Evolutionary conservation across 345 rosid species (phyloP).

Genomic region (Lagerstroemia speciosa): DNA sequence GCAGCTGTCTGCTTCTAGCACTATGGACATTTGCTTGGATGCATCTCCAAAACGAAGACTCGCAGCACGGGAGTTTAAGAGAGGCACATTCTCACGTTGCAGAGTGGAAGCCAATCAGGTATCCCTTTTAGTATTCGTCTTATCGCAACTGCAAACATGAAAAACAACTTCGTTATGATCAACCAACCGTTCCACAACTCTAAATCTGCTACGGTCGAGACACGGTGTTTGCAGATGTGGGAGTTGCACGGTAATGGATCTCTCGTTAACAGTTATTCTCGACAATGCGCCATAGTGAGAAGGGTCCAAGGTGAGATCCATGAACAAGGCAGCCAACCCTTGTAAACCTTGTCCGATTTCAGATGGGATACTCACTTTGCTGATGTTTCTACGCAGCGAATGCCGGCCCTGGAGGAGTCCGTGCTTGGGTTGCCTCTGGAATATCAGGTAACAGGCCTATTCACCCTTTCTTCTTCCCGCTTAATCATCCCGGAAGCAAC

Average conservation of each 20-base stretch:
- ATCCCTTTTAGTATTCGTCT: background rate
- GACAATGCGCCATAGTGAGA: slow-evolving; percentile 69
- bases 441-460: slow-evolving; percentile 33
- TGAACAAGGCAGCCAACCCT: background rate
- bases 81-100: slow-evolving; percentile 60
- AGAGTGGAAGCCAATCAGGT: slow-evolving; percentile 79
- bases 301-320: slow-evolving; percentile 37
- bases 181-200: background rate
- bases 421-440: slow-evolving; percentile 87
- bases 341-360: background rate
- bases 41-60: slow-evolving; percentile 62
- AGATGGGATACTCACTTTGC: background rate
- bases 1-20: slow-evolving; percentile 43
- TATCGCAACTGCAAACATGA: background rate
- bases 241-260: slow-evolving; percentile 49
- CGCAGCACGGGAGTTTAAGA: slow-evolving; percentile 50
- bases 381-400: slow-evolving; percentile 9
- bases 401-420: slow-evolving; percentile 44
- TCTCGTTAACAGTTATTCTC: slow-evolving; percentile 62
- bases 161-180: background rate
- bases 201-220: background rate
- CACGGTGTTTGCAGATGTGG: slow-evolving; percentile 61
- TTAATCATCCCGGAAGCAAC: background rate
- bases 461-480: background rate
- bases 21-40: slow-evolving; percentile 54